Conservation (phyloP, 2,329 filamentous ascomycete genomes). For the Aspergillus tanneri region DNA sequence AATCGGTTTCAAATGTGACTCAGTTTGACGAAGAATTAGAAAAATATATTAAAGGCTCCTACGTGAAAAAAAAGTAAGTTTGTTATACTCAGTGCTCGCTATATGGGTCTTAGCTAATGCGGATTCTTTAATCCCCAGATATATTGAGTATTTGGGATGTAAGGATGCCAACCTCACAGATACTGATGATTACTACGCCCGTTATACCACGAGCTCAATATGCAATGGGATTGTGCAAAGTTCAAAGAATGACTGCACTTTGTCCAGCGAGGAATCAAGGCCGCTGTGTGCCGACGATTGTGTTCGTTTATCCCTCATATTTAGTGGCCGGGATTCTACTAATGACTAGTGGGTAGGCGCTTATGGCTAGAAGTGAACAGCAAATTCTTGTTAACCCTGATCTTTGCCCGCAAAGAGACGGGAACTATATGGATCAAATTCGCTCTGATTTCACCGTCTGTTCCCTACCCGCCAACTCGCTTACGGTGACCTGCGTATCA, state of each 20-base stretch:
- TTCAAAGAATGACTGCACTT: slow-evolving; percentile 67
- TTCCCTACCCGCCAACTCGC: slow-evolving; percentile 73
- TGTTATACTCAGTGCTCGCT: no score
- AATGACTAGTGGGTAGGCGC: slow-evolving; percentile 55
- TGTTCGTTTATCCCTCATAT: slow-evolving; percentile 52
- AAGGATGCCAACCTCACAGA: slow-evolving; percentile 72
- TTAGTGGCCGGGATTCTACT: not conserved
- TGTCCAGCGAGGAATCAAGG: slow-evolving; percentile 62
- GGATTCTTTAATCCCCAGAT: no score
- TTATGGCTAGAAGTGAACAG: slow-evolving; percentile 85
- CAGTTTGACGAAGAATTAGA: slow-evolving; percentile 75
- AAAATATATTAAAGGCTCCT: slow-evolving; percentile 71
- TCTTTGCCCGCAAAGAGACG: slow-evolving; percentile 67
- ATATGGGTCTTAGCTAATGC: no score
- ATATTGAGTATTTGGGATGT: slow-evolving; percentile 78
- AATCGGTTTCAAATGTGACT: slow-evolving; percentile 70
- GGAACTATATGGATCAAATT: slow-evolving; percentile 71
- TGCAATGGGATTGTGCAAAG: slow-evolving; percentile 95
- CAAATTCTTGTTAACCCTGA: slow-evolving; percentile 71
- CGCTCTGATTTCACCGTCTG: slow-evolving; percentile 91
- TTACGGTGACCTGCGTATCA: slow-evolving; percentile 71
- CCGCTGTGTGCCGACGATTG: slow-evolving; percentile 90
- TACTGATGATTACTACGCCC: slow-evolving; percentile 79
- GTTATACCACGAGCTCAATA: slow-evolving; percentile 86
- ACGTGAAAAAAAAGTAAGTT: slow-evolving; percentile 73